phyloP scores from a whole-genome alignment of 257 asterid species.

The Solanum ossicruentum region DNA sequence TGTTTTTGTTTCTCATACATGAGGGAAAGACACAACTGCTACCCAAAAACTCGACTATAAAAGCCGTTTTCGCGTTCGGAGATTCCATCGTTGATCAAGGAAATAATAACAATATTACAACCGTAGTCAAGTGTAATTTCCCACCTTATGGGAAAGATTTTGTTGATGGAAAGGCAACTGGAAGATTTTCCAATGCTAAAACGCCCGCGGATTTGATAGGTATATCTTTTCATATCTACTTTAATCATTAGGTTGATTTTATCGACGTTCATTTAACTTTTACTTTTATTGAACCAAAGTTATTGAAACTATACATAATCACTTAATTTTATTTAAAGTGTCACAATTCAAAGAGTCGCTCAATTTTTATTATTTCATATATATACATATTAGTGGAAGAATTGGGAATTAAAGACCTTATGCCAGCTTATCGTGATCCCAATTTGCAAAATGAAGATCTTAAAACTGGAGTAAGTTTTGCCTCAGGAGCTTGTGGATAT shows the following conservation, averaged over 20 bases:
- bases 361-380: neutral
- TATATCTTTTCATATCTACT: neutral
- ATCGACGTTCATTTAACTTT: neutral
- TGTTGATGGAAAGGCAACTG: conserved; percentile 43
- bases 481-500: conserved; percentile 58
- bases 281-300: neutral
- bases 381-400: conserved; percentile 27
- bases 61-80: conserved; percentile 42
- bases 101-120: conserved; percentile 34
- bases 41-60: conserved; percentile 14
- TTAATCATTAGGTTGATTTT: neutral
- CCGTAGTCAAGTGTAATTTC: conserved; percentile 25
- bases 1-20: neutral
- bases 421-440: conserved; percentile 51
- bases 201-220: neutral
- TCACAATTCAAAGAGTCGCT: neutral
- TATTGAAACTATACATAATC: neutral
- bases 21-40: neutral
- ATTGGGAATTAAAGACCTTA: conserved; percentile 33
- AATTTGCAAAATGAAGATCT: conserved; percentile 38
- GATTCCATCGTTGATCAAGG: conserved; percentile 63
- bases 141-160: conserved; percentile 61
- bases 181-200: conserved; percentile 44
- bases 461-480: conserved; percentile 62
- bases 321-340: neutral